Percentiles rank a stretch among this genome's conserved stretches.
These are phyloP conservation scores for Geosmithia putterillii DNA, from an alignment of 2,329 filamentous ascomycete genomes.

Conservation along the genomic window DNA sequence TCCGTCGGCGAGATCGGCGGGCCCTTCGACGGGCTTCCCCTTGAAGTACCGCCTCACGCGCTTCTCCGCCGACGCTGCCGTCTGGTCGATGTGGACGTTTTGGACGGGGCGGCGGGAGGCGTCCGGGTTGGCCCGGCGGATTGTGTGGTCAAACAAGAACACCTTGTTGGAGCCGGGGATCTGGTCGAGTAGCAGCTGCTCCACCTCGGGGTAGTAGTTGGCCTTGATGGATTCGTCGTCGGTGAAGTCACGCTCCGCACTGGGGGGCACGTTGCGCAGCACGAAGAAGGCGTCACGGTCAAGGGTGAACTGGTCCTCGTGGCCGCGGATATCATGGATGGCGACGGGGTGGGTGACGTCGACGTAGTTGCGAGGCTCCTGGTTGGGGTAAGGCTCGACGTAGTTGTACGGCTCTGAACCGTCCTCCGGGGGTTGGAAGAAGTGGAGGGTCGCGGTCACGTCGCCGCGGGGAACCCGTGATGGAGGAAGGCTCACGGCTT, in stretches of 20 bases:
- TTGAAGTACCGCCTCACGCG: slow-evolving; percentile 52
- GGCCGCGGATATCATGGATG: slow-evolving; percentile 63
- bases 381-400: slow-evolving; percentile 54
- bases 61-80: slow-evolving; percentile 47
- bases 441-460: slow-evolving; percentile 51
- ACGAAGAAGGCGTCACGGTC: slow-evolving; percentile 67
- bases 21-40: too few species aligned
- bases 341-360: slow-evolving; percentile 34
- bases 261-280: slow-evolving; percentile 42
- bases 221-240: slow-evolving; percentile 57
- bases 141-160: slow-evolving; percentile 78
- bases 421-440: slow-evolving; percentile 50
- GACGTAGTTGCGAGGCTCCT: slow-evolving; percentile 53
- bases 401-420: slow-evolving; percentile 47
- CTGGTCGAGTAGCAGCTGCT: slow-evolving; percentile 53
- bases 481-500: slow-evolving; percentile 26
- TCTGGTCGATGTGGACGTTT: slow-evolving; percentile 76
- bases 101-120: slow-evolving; percentile 58
- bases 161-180: slow-evolving; percentile 56
- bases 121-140: slow-evolving; percentile 51
- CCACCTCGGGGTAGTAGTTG: slow-evolving; percentile 78
- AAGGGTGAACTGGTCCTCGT: slow-evolving; percentile 52
- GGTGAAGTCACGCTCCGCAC: slow-evolving; percentile 46
- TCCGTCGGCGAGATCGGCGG: too few species aligned
- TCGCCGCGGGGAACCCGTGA: slow-evolving; percentile 39